Conservation (phyloP, 257 asterid genomes). For the Phtheirospermum japonicum region DNA sequence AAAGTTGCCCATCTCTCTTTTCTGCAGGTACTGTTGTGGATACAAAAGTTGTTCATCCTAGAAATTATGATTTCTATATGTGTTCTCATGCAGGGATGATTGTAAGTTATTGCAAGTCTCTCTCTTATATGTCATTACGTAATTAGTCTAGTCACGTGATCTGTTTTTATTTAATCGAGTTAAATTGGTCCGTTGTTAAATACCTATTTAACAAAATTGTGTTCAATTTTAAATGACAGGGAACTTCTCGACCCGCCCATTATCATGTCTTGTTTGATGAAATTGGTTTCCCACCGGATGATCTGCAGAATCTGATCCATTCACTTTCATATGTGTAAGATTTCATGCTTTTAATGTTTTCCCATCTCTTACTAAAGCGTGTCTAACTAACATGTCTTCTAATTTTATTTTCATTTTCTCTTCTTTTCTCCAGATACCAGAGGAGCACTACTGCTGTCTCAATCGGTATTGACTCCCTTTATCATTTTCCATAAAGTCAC, state of each 20-base stretch:
- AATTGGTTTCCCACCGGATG: conserved; percentile 91
- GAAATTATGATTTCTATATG: conserved; percentile 78
- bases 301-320: conserved; percentile 74
- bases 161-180: background rate
- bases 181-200: background rate
- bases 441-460: conserved; percentile 82
- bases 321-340: conserved; percentile 87
- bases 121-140: conserved; percentile 1
- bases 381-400: conserved; percentile 1
- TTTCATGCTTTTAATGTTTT: conserved; percentile 18
- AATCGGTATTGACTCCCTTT: conserved; percentile 49
- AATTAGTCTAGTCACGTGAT: background rate
- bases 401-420: conserved; percentile 1
- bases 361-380: background rate
- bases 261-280: conserved; percentile 88
- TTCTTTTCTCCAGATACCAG: conserved; percentile 58
- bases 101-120: conserved; percentile 43
- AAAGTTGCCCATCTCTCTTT: conserved; percentile 27
- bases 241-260: conserved; percentile 88
- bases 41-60: conserved; percentile 72
- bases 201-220: background rate
- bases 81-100: conserved; percentile 83
- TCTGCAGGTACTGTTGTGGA: conserved; percentile 83
- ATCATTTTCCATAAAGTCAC: conserved; percentile 14
- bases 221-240: conserved; percentile 53